These are phyloP conservation scores for Pilatotrama ljubarskyi DNA, from an alignment of 768 basidiomycete genomes.

Conservation along the genomic window DNA sequence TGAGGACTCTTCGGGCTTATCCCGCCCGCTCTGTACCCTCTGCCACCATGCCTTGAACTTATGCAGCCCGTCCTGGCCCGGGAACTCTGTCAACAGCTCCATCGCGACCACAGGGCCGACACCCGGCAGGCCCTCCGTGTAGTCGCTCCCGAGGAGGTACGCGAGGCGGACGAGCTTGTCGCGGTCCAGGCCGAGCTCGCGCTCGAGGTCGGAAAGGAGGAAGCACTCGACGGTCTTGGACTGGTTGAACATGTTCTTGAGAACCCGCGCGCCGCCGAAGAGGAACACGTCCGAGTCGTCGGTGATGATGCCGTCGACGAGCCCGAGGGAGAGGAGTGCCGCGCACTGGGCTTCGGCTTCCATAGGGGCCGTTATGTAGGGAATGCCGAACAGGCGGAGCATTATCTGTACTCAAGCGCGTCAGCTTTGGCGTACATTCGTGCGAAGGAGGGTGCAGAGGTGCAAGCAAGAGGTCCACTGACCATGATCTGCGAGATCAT, in stretches of 20 bases:
- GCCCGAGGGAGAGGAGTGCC: constrained; percentile 75
- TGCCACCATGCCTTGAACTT: constrained; percentile 95
- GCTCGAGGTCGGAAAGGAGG: constrained; percentile 74
- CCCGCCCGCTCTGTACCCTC: constrained; percentile 88
- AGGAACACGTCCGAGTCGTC: constrained; percentile 99
- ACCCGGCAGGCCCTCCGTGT: constrained; percentile 88
- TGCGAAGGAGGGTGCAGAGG: not conserved
- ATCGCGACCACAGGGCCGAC: constrained; percentile 96
- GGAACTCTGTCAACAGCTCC: constrained; percentile 93
- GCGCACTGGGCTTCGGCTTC: constrained; percentile 99
- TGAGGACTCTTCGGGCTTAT: constrained; percentile 68
- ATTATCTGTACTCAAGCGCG: constrained; percentile 58
- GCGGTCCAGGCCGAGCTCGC: constrained; percentile 85
- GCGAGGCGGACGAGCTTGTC: constrained; percentile 87
- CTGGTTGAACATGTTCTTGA: constrained; percentile 99
- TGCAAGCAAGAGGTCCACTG: constrained; percentile 7
- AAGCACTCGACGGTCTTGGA: constrained; percentile 99
- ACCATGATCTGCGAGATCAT: constrained; percentile 87
- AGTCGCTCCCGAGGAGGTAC: constrained; percentile 95
- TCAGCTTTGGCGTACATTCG: not conserved
- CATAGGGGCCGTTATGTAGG: constrained; percentile 98
- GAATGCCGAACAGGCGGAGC: constrained; percentile 92
- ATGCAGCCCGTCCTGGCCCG: constrained; percentile 79
- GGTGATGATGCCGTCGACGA: constrained; percentile 97
- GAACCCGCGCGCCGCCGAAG: constrained; percentile 93